These are phyloP conservation scores for Colletotrichum sp. DNA, from an alignment of 2,329 filamentous ascomycete species.

Conservation along the genomic window DNA sequence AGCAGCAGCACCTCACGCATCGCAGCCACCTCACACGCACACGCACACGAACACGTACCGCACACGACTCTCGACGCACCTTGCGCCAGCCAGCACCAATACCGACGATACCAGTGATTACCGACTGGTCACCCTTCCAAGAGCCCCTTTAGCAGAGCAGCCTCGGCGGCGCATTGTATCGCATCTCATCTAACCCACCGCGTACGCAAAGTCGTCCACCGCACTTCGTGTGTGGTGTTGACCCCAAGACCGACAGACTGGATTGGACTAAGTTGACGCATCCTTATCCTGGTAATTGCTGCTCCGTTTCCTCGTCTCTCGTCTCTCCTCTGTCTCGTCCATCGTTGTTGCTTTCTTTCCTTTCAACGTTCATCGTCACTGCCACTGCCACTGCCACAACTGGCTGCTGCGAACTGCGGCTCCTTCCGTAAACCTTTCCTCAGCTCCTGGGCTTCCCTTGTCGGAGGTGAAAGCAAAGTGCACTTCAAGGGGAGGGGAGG, in stretches of 20 bases:
- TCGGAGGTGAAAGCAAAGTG: neutral
- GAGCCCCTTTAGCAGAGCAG: neutral
- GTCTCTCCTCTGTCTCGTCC: neutral
- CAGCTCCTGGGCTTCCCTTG: neutral
- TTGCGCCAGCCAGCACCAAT: neutral
- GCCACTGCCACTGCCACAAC: neutral
- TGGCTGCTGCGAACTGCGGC: neutral
- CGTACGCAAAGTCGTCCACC: neutral
- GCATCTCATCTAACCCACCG: neutral
- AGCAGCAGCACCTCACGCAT: neutral
- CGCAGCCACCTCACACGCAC: neutral
- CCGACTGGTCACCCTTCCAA: neutral
- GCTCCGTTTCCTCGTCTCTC: neutral
- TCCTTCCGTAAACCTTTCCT: neutral
- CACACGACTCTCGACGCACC: neutral
- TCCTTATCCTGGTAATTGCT: conserved; percentile 11
- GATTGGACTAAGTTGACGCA: neutral
- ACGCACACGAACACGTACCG: neutral
- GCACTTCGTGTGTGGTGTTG: conserved; percentile 17
- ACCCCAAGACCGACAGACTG: conserved; percentile 9
- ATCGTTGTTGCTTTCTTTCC: neutral
- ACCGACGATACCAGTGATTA: neutral
- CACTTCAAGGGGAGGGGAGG: neutral
- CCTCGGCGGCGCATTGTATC: neutral
- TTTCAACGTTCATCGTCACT: neutral